These are phyloP conservation scores for Candida tibetensis DNA, from an alignment of 805 yeast genomes.

Conservation along the genomic window DNA sequence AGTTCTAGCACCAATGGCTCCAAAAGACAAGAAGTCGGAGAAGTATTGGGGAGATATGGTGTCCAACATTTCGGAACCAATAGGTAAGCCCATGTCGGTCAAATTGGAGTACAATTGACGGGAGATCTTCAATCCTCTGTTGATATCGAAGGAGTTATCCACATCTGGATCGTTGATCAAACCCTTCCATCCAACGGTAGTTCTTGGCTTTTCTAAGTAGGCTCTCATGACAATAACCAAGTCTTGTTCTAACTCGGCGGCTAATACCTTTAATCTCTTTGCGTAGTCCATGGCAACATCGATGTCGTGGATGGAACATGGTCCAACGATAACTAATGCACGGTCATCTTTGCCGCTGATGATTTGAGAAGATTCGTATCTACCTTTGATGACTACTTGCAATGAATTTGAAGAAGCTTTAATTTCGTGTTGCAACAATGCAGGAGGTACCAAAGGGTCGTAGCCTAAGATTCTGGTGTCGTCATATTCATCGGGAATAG, in stretches of 20 bases:
- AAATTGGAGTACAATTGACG: conserved; percentile 81
- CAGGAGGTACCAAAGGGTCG: conserved; percentile 94
- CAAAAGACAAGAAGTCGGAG: conserved; percentile 85
- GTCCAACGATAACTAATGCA: conserved; percentile 86
- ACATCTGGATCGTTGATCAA: conserved; percentile 95
- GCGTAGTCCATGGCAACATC: conserved; percentile 89
- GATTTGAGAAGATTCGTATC: conserved; percentile 74
- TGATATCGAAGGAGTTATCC: conserved; percentile 87
- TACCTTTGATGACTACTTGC: conserved; percentile 68
- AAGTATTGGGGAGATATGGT: conserved; percentile 96
- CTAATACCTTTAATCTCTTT: conserved; percentile 56
- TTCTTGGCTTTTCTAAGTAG: conserved; percentile 96
- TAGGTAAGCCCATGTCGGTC: conserved; percentile 79
- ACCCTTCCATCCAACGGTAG: conserved; percentile 99
- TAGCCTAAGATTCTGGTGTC: conserved; percentile 83
- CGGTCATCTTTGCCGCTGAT: conserved; percentile 78
- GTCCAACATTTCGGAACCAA: conserved; percentile 97
- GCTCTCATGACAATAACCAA: conserved; percentile 93
- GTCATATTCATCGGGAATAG: conserved; percentile 59
- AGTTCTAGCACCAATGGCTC: conserved; percentile 99
- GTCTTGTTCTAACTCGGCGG: conserved; percentile 72
- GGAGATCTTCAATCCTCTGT: conserved; percentile 86
- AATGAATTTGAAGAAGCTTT: conserved; percentile 58
- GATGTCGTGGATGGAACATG: conserved; percentile 94
- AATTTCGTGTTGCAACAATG: conserved; percentile 79